Conservation (phyloP, 805 yeast species). For the Blastobotrys peoriensis region DNA sequence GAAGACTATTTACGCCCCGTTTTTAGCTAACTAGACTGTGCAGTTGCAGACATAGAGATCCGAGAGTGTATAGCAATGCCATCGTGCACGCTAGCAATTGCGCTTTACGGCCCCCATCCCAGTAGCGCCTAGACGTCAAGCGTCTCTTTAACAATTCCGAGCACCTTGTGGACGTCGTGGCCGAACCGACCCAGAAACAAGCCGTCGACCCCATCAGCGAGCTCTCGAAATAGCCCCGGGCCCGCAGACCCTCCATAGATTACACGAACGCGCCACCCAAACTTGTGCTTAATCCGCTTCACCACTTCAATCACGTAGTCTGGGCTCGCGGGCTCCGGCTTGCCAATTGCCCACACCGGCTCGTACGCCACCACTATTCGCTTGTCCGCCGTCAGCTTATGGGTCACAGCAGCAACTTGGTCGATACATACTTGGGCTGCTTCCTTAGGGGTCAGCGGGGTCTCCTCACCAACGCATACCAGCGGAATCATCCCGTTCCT, state of each 20-base stretch:
- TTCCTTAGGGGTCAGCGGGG: conserved; percentile 5
- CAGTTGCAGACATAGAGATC: too few relatives aligned
- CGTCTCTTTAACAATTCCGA: conserved; percentile 21
- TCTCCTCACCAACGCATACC: conserved; percentile 25
- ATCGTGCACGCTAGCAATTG: too few relatives aligned
- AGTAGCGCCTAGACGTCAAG: too few relatives aligned
- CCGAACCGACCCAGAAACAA: conserved; percentile 27
- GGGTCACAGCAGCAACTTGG: conserved; percentile 17
- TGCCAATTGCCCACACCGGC: conserved; percentile 31
- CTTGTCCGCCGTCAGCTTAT: conserved; percentile 3
- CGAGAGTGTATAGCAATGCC: too few relatives aligned
- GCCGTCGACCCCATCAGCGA: conserved; percentile 23
- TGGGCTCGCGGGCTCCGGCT: conserved; percentile 25
- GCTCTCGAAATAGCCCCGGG: conserved; percentile 21
- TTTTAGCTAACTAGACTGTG: too few relatives aligned
- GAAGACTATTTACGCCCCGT: conserved; percentile 19
- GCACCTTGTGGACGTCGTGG: conserved; percentile 22
- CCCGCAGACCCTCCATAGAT: conserved; percentile 28
- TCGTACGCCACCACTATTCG: conserved; percentile 26
- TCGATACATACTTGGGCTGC: conserved; percentile 19
- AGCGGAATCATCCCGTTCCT: conserved; percentile 22
- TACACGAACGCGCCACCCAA: conserved; percentile 15
- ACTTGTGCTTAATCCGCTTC: conserved; percentile 13
- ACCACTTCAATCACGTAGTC: conserved; percentile 23
- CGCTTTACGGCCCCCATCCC: too few relatives aligned